Percentiles rank a stretch among this genome's conserved stretches.
These are phyloP conservation scores for Amanita brunnescens DNA, from an alignment of 768 basidiomycete genomes.

Conservation along the genomic window DNA sequence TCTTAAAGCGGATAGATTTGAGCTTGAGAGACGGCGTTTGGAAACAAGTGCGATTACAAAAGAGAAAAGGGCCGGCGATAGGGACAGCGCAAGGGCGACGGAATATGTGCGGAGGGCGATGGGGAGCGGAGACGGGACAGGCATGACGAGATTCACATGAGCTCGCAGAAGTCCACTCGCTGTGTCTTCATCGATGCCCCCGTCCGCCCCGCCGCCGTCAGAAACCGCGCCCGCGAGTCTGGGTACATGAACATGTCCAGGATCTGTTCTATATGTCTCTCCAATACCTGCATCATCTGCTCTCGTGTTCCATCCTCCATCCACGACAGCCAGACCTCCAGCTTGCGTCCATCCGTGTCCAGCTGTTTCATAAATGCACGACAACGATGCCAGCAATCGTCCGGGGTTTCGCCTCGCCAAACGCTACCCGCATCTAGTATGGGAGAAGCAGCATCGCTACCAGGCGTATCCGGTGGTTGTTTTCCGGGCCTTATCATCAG, in stretches of 20 bases:
- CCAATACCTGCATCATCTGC: constrained; percentile 29
- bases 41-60: constrained; percentile 30
- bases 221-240: constrained; percentile 61
- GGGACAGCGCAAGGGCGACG: constrained; percentile 52
- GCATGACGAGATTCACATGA: neutral
- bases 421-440: constrained; percentile 26
- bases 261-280: constrained; percentile 42
- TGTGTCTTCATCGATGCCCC: constrained; percentile 32
- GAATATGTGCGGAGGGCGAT: constrained; percentile 61
- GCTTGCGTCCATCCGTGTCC: constrained; percentile 59
- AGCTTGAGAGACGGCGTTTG: constrained; percentile 6
- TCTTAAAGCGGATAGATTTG: constrained; percentile 19
- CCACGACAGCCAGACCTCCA: constrained; percentile 56
- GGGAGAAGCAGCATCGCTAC: neutral
- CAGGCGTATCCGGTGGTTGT: constrained; percentile 6
- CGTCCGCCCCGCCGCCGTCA: constrained; percentile 42
- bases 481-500: constrained; percentile 68
- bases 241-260: constrained; percentile 61
- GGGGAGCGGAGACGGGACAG: too few species aligned
- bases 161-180: constrained; percentile 47
- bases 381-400: constrained; percentile 55
- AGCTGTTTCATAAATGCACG: constrained; percentile 41
- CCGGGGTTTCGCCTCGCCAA: constrained; percentile 45
- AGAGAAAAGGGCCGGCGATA: constrained; percentile 58
- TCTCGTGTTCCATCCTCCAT: constrained; percentile 31